Evolutionary conservation across 1,284 basidiomycete species (phyloP).

Genomic region (Ganoderma boninense): DNA sequence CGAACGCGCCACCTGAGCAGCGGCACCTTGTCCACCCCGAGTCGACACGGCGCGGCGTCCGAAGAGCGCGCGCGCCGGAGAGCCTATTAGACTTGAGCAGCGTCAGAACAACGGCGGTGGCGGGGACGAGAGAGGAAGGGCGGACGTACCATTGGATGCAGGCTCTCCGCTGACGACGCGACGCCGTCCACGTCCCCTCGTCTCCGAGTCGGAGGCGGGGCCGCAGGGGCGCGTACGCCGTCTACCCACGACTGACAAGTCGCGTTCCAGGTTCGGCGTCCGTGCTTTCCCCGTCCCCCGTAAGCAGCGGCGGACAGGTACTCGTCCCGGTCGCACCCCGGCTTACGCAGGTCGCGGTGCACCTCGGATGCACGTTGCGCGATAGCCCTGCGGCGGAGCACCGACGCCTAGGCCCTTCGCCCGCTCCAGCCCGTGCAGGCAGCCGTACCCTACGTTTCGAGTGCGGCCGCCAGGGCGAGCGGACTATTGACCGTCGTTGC

Average conservation of each 20-base stretch:
- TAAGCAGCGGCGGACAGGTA: background rate
- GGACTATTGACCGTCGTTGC: background rate
- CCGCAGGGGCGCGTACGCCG: too few species aligned
- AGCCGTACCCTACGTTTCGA: too few species aligned
- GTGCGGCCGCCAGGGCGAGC: too few species aligned
- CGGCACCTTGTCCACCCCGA: background rate
- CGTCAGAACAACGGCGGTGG: background rate
- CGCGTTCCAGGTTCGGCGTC: conserved; percentile 5
- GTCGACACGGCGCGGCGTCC: background rate
- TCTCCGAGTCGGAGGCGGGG: background rate
- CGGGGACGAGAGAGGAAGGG: background rate
- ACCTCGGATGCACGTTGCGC: too few species aligned
- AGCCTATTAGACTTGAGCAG: background rate
- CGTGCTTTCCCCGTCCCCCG: background rate
- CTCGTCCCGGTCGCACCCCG: conserved; percentile 8
- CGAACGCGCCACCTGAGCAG: background rate
- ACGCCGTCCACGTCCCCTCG: background rate
- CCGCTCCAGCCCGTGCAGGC: too few species aligned
- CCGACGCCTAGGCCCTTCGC: too few species aligned
- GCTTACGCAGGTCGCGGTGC: too few species aligned
- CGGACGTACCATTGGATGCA: background rate
- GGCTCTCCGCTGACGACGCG: conserved; percentile 5
- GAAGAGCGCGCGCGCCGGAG: background rate
- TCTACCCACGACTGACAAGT: too few species aligned
- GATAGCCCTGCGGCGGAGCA: too few species aligned